A percentile compares a stretch with the other conserved stretches of the same genome.
These are phyloP conservation scores for Fusarium staphyleae DNA, from an alignment of 2,329 filamentous ascomycete genomes.

Conservation along the genomic window DNA sequence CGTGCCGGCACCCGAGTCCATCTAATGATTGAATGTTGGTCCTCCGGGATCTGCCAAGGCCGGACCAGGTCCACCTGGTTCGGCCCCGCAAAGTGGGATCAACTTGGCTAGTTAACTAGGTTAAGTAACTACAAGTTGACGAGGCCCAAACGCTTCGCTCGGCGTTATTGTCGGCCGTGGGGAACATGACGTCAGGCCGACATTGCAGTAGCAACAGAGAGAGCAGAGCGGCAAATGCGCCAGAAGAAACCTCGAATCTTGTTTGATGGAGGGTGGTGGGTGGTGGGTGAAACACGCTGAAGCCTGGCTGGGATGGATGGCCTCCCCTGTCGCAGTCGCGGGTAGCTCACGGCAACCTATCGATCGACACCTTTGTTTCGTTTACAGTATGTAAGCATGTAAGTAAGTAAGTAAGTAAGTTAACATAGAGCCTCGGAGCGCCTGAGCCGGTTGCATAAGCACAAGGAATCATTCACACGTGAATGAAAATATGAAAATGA, in stretches of 20 bases:
- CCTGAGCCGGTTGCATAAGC: neutral
- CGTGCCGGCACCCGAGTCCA: slow-evolving; percentile 32
- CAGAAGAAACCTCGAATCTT: neutral
- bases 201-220: neutral
- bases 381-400: no score
- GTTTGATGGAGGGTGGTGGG: neutral
- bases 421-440: neutral
- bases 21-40: neutral
- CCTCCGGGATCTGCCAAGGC: slow-evolving; percentile 35
- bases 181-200: slow-evolving; percentile 27
- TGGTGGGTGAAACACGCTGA: neutral
- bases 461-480: neutral
- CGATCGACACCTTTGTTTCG: neutral
- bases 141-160: slow-evolving; percentile 30
- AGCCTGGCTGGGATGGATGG: no score
- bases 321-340: no score
- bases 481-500: no score
- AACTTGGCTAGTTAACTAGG: no score
- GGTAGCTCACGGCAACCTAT: neutral
- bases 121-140: neutral
- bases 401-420: no score
- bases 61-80: slow-evolving; percentile 12
- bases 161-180: slow-evolving; percentile 27
- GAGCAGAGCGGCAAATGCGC: slow-evolving; percentile 22
- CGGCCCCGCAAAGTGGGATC: slow-evolving; percentile 12